Conservation (phyloP, 148 eudicot species). For the Limonium bicolor region DNA sequence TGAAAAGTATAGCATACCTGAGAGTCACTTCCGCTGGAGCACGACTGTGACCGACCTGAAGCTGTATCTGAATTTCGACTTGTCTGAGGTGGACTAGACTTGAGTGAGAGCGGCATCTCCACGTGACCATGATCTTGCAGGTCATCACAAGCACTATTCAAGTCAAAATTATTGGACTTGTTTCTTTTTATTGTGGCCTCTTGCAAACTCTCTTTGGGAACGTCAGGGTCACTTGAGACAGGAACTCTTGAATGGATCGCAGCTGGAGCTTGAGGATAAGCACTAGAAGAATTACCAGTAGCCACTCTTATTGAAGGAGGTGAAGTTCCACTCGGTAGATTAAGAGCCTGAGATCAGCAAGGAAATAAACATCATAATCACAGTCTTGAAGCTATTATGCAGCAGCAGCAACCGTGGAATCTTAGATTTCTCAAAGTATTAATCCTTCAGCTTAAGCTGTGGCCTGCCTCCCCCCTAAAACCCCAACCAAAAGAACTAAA, state of each 20-base stretch:
- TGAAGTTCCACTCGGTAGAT: too few species aligned
- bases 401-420: too few species aligned
- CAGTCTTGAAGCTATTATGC: too few species aligned
- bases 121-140: conserved; percentile 34
- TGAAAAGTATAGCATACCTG: conserved; percentile 69
- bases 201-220: conserved; percentile 14
- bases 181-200: conserved; percentile 16
- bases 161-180: conserved; percentile 37
- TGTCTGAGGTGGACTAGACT: conserved; percentile 64
- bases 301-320: too few species aligned
- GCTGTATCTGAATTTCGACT: conserved; percentile 66
- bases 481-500: background rate
- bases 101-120: conserved; percentile 18
- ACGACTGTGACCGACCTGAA: conserved; percentile 46
- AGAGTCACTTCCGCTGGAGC: conserved; percentile 69
- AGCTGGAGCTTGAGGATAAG: conserved; percentile 13
- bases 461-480: too few species aligned
- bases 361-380: too few species aligned
- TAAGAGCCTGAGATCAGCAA: too few species aligned
- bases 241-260: conserved; percentile 12
- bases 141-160: conserved; percentile 59
- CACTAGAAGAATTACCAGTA: conserved; percentile 11
- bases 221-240: conserved; percentile 12
- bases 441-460: too few species aligned
- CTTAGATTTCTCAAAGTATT: too few species aligned